Base-by-base conservation (phyloP, 257 asterid species). In the Osmanthus fragrans region DNA sequence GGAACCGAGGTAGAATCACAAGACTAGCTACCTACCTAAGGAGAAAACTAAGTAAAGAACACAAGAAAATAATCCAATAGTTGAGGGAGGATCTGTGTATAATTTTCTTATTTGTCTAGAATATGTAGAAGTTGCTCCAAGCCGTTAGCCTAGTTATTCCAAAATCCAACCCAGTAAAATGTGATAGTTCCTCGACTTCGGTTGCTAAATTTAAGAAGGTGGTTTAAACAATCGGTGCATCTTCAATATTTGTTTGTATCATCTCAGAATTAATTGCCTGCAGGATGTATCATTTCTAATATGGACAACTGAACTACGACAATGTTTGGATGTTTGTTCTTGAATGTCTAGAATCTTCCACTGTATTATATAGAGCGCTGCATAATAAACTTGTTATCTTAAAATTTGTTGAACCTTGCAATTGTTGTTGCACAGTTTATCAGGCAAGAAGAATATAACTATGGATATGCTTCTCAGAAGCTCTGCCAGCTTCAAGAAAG, bases 401-500 rank as follows among this genome's bases (percentile, higher is more conserved):
- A 15, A 23, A 64, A 19, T 37, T 40, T 37, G 19, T 70, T 78
- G 63, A 21, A 72, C 21, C 40, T 12, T 75, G 78, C n/a, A 29
- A 49, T 80, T 73, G 5, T 33, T 78, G n/a, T 32, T 78, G 82
- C 66, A 75, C 92, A 92, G 93, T 49, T 58, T 73, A 64, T 77
- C 86, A 18, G 85, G 78, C 36, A 2, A 71, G 13, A 60, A 29
- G 66, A 74, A 82, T 40, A 32, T 89, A 81, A 71, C 87, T 15
- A 80, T 94, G 80, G 88, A 86, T 51, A 74, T 56, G 91, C 84
- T 94, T 16, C 83, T 92, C 21, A 89, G 80, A 88, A 90, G 93
- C 84, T 92, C 98, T 16, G 84, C 81, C 72, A 89, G 91, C 76
- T 94, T 84, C 88, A 89, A 89, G 88, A 88, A 87, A 83, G 93